Base-by-base conservation (phyloP, 345 rosid genomes). In the Populus nigra region DNA sequence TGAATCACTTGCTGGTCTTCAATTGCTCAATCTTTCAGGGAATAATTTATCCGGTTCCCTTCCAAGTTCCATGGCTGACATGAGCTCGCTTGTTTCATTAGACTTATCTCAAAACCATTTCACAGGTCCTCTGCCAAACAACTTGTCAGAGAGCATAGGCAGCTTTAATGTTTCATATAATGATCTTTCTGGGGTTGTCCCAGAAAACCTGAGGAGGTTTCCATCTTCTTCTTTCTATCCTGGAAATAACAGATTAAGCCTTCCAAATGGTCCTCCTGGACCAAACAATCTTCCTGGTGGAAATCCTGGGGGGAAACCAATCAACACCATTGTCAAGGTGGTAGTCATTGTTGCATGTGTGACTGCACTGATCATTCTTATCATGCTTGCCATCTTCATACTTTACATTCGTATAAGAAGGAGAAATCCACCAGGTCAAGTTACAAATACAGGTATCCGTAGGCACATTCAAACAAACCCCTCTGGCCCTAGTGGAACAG, bases 131-230 rank as follows among this genome's bases (percentile, higher is more conserved):
- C 83, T 96, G 55, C 97, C 98, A 2, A 86, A 71, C 83, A 93
- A 93, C 78, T 82, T 93, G 82, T 85, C 98, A 36, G 81, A 49
- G 62, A 78, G 82, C 73, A 91, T 96, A 62, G 79, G 74, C 75
- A 88, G 84, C 80, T 90, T 96, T 77, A 96, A 93, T 81, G 97
- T 85, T 68, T 91, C 99, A 17, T 79, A 88, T 78, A 96, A 96
- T 77, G 91, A 93, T 86, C 89, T 96, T 65, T 92, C 97, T 74
- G 99, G 99, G 20, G 85, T 79, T 79, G 96, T 93, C 78, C 98
- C 99, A 45, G 97, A 91, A 83, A 93, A 83, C 80, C 83, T 96
- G 80, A 89, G 90, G 83, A 87, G 77, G 81, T 93, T 92, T 78
- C 93, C 95, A 61, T 79, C 77, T 25, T 86, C 96, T 80, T 91